Conservation (phyloP, 495 filamentous ascomycete species). For the Penicillium cosmopolitanum region DNA sequence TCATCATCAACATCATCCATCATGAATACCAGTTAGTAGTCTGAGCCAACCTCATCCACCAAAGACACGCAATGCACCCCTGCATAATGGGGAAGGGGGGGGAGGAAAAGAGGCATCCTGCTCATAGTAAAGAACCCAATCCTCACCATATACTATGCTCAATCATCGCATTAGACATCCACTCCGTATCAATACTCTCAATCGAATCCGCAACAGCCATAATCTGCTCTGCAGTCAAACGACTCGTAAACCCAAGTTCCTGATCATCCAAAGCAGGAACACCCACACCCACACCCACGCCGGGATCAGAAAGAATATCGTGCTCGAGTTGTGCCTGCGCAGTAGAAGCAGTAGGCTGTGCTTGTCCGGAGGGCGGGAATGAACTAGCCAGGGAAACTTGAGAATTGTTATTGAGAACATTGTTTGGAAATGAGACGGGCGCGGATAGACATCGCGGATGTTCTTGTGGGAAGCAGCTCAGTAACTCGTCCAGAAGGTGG, state of each 20-base stretch:
- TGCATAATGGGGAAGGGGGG: too few relatives aligned
- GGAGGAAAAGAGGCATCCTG: too few relatives aligned
- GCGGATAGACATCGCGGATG: constrained; percentile 20
- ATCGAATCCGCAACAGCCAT: constrained; percentile 46
- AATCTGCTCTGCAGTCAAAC: constrained; percentile 39
- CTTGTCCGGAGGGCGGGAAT: constrained; percentile 16
- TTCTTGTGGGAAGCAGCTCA: constrained; percentile 32
- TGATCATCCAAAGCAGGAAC: constrained; percentile 12
- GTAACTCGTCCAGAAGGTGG: constrained; percentile 37
- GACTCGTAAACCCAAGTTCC: constrained; percentile 20
- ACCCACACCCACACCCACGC: not conserved
- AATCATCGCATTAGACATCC: constrained; percentile 44
- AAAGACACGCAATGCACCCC: too few relatives aligned
- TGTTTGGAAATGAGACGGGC: constrained; percentile 21
- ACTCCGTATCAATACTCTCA: constrained; percentile 42
- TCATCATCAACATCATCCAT: not conserved
- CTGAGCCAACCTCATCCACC: too few relatives aligned
- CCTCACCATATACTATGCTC: constrained; percentile 43
- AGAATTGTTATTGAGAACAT: constrained; percentile 6
- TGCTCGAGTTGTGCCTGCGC: constrained; percentile 8
- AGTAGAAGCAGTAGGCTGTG: not conserved
- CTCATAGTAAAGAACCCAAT: too few relatives aligned
- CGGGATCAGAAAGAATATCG: constrained; percentile 21
- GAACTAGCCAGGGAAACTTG: constrained; percentile 17
- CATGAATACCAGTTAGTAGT: not conserved